Base-by-base conservation (phyloP, 2,329 filamentous ascomycete genomes). In the Exophiala spinifera region DNA sequence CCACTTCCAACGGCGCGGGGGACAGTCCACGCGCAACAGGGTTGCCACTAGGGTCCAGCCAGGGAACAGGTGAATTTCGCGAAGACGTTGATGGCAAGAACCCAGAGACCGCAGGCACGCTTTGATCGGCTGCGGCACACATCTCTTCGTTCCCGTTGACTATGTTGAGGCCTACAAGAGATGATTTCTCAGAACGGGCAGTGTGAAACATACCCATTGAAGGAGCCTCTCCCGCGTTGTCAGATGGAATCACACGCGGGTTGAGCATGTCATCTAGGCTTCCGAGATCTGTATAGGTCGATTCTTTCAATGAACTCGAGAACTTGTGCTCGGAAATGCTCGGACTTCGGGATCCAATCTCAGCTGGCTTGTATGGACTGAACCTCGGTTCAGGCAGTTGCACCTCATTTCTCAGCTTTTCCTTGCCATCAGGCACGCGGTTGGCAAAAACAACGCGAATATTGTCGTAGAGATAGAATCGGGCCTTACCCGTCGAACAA, bases 371-470 rank as follows among this genome's bases (percentile, higher is more conserved):
- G 74, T 96, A 97, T 1, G 85, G 79, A 51, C 85, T 89, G 68
- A 90, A 99, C 17, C 85, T 83, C 17, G 94, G 94, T 63, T 96
- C 91, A 0, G 92, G 92, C 56, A 88, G 80, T 34, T 94, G 91
- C 4, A 92, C 86, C 69, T 99, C 94, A 65, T 95, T 96, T 28
- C 86, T 81, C 36, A 99, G 78, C 66, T 87, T 92, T 71, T 97
- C 92, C 68, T 96, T 96, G 37, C 90, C 92, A 64, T 97, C 94
- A 0, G 94, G 92, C 0, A 96, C 92, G 21, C 94, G 84, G 67
- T 97, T 97, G 50, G 94, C 94, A 69, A 99, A 99, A 2, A 99
- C 92, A 33, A 97, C 89, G 13, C 94, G 85, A 55, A 97, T 88
- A 64, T 84, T 90, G 65, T 94, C 95, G 75, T 97, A 94, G 4